Conservation (phyloP, 371 early-diverging fungal species). For the Hamiltosporidium tvaerminnensis region DNA sequence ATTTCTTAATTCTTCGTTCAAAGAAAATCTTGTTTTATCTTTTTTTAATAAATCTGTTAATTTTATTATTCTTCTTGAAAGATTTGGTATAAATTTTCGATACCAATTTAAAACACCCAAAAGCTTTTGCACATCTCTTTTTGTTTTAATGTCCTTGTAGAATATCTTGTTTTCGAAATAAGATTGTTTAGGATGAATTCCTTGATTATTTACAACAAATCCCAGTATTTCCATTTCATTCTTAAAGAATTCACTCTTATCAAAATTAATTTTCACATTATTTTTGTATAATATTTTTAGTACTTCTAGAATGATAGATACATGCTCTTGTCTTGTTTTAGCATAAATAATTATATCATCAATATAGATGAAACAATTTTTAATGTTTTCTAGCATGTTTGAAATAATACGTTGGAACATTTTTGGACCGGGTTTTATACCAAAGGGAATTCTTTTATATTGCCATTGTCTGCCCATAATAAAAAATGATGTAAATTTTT, state of each 20-base stretch:
- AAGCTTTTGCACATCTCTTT: conserved; percentile 30
- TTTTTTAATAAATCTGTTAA: not conserved
- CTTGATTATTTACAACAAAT: conserved; percentile 36
- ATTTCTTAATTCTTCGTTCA: not conserved
- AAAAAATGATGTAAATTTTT: conserved; percentile 6
- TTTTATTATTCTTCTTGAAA: conserved; percentile 7
- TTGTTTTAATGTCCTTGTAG: conserved; percentile 20
- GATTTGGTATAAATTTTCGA: conserved; percentile 43
- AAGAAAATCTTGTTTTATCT: not conserved
- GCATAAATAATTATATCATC: conserved; percentile 55
- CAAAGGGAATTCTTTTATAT: conserved; percentile 21
- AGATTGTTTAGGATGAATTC: conserved; percentile 21
- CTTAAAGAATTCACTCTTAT: conserved; percentile 50
- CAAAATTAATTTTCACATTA: conserved; percentile 42
- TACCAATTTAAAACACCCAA: conserved; percentile 47
- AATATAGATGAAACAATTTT: conserved; percentile 40
- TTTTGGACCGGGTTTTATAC: conserved; percentile 11
- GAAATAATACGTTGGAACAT: conserved; percentile 9
- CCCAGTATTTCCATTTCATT: conserved; percentile 48
- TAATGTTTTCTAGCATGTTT: conserved; percentile 7
- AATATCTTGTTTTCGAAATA: conserved; percentile 29
- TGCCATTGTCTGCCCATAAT: not conserved
- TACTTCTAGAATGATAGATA: conserved; percentile 37
- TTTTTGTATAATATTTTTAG: conserved; percentile 40
- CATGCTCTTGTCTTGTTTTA: conserved; percentile 40